A percentile compares a stretch with the other conserved stretches of the same genome.
Evolutionary conservation across 176 grass and related monocot genomes (phyloP).

Genomic region (Musa schizocarpa): DNA sequence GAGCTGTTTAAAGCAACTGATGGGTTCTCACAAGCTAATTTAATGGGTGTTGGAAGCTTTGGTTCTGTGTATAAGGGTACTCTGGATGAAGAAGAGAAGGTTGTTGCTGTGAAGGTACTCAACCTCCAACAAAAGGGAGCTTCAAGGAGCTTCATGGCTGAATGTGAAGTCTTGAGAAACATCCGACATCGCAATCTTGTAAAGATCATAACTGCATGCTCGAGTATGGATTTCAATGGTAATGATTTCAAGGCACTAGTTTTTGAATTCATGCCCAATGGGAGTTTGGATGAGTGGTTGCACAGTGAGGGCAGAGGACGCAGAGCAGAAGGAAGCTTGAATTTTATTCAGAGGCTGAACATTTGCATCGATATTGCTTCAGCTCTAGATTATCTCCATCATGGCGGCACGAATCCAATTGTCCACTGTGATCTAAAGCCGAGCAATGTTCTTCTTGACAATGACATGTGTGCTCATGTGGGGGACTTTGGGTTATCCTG

Average conservation of each 20-base stretch:
- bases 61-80: constrained; percentile 31
- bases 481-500: constrained; percentile 42
- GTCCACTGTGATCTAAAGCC: constrained; percentile 49
- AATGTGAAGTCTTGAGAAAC: constrained; percentile 40
- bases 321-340: not conserved
- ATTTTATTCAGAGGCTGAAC: constrained; percentile 26
- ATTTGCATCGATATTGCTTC: constrained; percentile 33
- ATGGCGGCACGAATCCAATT: constrained; percentile 27
- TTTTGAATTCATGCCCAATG: constrained; percentile 41
- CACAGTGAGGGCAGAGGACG: not conserved
- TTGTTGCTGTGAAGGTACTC: constrained; percentile 47
- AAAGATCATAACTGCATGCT: constrained; percentile 39
- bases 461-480: constrained; percentile 27
- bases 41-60: constrained; percentile 36
- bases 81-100: constrained; percentile 8
- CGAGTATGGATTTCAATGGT: constrained; percentile 32
- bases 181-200: constrained; percentile 49
- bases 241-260: constrained; percentile 49
- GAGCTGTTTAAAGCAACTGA: constrained; percentile 41
- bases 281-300: constrained; percentile 40
- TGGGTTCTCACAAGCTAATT: constrained; percentile 27
- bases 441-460: constrained; percentile 37
- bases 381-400: constrained; percentile 38
- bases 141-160: constrained; percentile 44
- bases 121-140: constrained; percentile 36